Base-by-base conservation (phyloP, 495 filamentous ascomycete genomes). In the Neurospora intermedia region DNA sequence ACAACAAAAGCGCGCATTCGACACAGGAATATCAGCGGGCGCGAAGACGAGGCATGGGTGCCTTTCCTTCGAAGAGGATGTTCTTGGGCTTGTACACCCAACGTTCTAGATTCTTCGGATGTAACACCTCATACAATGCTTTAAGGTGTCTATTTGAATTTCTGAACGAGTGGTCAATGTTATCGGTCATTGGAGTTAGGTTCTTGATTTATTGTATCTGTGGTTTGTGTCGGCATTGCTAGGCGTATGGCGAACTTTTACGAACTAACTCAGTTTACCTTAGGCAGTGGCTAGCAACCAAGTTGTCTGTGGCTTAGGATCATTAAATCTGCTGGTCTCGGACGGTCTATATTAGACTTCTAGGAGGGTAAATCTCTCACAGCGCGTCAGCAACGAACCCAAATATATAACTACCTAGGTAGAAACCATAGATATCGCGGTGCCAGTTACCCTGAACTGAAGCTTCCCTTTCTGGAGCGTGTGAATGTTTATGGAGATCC, bases 61-160 rank as follows among this genome's bases (percentile, higher is more conserved):
- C 92, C 92, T 1, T 91, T 94, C 76, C 75, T 89, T 27, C 82
- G 88, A 54, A 77, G 85, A 41, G 89, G 87, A 2, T 94, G 92
- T 78, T 92, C 90, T 71, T 90, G 88, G 88, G 79, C 75, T 3
- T 94, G 91, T 82, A 81, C 89, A 35, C 87, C 79, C 15, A 9
- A 39, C 54, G 54, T 66, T 35, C 54, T 66, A 6, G 15, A 35
- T 38, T 7, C 1, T 35, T 3, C 23, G 27, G 48, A 54, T 27
- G 1, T 4, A 23, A 23, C 9, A 20, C 20, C 20, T 0, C 9
- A 3, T 10, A 41, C 40, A 3, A 11, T 6, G 5, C 23, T 23
- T 13, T 23, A 13, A 54, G 10, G 48, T 27, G 23, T 59, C 23
- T 2, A 1, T 15, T 0, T 27, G 11, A 23, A 7, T 6, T 27